Evolutionary conservation across 2,329 filamentous ascomycete species (phyloP), one percentile per base, ranked within the genome.

Genomic region (Emergomyces africanus): DNA sequence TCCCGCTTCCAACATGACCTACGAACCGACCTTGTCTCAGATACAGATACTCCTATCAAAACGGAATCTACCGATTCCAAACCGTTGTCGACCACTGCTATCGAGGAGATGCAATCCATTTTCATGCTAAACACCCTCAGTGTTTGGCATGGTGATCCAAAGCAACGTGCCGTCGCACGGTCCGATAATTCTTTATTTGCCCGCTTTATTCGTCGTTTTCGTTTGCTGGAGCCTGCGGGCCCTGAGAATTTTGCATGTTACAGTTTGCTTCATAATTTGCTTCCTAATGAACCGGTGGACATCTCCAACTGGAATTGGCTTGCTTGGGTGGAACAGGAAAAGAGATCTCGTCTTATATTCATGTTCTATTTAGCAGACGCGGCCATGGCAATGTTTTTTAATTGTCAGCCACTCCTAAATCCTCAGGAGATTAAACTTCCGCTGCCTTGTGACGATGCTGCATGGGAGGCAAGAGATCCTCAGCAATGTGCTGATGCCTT

Each of bases 361-460:
- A 79, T 83, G 65, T 78, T 88, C 2, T 84, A 84, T 66, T 72
- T 88, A 20, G 76, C 81, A 39, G 86, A 89, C 66, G 77, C 80
- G 18, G 82, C 84, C 12, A 80, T 86, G 68, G 82, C 82, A 20
- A 79, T 90, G 23, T 90, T 85, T 68, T 90, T 89, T 78, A 89
- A 90, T 69, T 73, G 75, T n/a, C 71, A 78, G 10, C 80, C 85
- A 15, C 77, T 82, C 50, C 82, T 89, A 48, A 82, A 88, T 60
- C 73, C 79, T 9, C 77, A 83, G 39, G 85, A 89, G 64, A 78
- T 89, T 56, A 77, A 78, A 35, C 70, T 89, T 42, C 85, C 86
- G n/a, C 74, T 90, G 5, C 87, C 87, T 9, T 80, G 82, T 15
- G 86, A 90, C 65, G 87, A 90, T 70, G 84, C 84, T 18, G 83